Conservation (phyloP, 768 basidiomycete species). For the Rossbeevera mucosa region DNA sequence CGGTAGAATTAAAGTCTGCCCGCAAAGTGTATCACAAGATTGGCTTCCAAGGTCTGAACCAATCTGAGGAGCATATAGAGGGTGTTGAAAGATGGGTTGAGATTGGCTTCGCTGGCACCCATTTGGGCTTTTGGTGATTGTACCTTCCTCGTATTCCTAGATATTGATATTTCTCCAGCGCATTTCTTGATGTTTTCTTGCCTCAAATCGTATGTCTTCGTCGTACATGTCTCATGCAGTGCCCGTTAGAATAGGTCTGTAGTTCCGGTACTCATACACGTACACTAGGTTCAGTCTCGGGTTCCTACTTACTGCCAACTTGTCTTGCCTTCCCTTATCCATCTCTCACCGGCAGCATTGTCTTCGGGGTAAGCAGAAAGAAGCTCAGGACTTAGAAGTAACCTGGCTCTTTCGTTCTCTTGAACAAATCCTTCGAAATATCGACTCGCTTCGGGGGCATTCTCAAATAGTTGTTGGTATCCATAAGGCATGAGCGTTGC, state of each 20-base stretch:
- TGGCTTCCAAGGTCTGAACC: slow-evolving; percentile 57
- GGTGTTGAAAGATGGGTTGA: slow-evolving; percentile 57
- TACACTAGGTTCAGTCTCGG: neutral
- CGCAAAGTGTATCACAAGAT: slow-evolving; percentile 57
- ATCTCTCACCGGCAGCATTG: slow-evolving; percentile 33
- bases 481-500: slow-evolving; percentile 13
- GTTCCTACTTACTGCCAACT: neutral
- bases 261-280: slow-evolving; percentile 5
- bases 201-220: neutral
- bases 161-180: neutral
- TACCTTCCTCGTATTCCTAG: neutral
- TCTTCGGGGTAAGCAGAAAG: slow-evolving; percentile 46
- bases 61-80: slow-evolving; percentile 29
- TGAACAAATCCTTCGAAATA: slow-evolving; percentile 36
- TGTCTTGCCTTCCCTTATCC: slow-evolving; percentile 27
- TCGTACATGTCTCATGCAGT: neutral
- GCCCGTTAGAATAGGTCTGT: neutral
- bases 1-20: slow-evolving; percentile 36
- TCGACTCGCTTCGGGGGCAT: slow-evolving; percentile 27
- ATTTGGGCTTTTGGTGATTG: slow-evolving; percentile 67
- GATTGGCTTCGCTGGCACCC: slow-evolving; percentile 49
- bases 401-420: slow-evolving; percentile 30
- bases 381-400: slow-evolving; percentile 41
- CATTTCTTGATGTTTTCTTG: neutral
- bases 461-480: slow-evolving; percentile 22